Percentiles rank a stretch among this genome's conserved stretches.
phyloP scores from a whole-genome alignment of 2,329 filamentous ascomycete genomes.

The Penicillium thymicola region DNA sequence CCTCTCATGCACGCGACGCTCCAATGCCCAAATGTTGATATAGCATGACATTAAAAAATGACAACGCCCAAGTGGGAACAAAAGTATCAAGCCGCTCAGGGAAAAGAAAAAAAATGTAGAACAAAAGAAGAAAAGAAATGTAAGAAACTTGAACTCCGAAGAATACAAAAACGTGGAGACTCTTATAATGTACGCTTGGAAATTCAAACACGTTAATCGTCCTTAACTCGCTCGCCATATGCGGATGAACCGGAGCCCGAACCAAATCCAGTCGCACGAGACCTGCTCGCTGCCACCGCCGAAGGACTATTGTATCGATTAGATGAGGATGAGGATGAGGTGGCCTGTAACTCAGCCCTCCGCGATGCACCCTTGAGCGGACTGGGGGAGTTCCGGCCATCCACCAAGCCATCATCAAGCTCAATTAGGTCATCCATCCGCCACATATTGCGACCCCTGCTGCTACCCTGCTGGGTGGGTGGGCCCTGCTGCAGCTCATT shows the following conservation, averaged over 20 bases:
- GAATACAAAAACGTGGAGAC: conserved; percentile 10
- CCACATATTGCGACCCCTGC: conserved; percentile 26
- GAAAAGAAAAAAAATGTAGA: background rate
- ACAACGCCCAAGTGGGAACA: background rate
- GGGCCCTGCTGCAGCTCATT: conserved; percentile 39
- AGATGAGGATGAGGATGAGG: conserved; percentile 25
- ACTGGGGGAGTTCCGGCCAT: conserved; percentile 25
- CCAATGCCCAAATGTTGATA: background rate
- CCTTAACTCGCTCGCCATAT: conserved; percentile 27
- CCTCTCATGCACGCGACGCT: conserved; percentile 1
- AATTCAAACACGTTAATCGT: conserved; percentile 26
- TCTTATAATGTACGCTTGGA: conserved; percentile 26
- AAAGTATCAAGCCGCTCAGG: conserved; percentile 19
- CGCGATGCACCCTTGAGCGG: conserved; percentile 12
- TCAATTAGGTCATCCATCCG: conserved; percentile 45
- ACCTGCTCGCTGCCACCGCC: conserved; percentile 33
- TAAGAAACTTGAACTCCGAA: conserved; percentile 9
- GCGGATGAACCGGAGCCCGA: conserved; percentile 8
- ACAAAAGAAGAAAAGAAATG: conserved; percentile 3
- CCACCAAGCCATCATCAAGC: conserved; percentile 37
- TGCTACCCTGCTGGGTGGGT: conserved; percentile 18
- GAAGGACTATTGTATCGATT: conserved; percentile 26
- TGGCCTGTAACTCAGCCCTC: conserved; percentile 18
- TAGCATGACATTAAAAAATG: background rate
- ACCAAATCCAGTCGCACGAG: conserved; percentile 28